Conservation (phyloP, 768 basidiomycete genomes). For the Boletellus ananas region DNA sequence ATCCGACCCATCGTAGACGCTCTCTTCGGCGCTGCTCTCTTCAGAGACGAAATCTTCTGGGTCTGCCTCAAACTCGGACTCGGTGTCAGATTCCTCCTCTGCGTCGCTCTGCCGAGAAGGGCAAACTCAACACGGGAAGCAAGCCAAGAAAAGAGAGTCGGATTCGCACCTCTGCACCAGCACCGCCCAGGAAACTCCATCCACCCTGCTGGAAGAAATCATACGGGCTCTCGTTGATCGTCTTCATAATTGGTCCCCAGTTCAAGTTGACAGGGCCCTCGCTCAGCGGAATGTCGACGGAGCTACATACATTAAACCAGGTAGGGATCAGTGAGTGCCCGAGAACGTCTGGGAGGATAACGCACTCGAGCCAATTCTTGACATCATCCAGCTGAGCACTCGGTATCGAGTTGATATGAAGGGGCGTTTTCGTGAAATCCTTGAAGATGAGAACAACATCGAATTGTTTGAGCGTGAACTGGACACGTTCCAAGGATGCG, state of each 20-base stretch:
- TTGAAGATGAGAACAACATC: constrained; percentile 97
- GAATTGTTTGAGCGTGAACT: constrained; percentile 94
- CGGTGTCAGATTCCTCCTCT: constrained; percentile 61
- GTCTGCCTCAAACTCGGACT: constrained; percentile 63
- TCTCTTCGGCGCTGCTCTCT: constrained; percentile 49
- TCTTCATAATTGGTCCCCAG: constrained; percentile 99
- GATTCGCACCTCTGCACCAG: constrained; percentile 61
- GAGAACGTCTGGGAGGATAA: constrained; percentile 5
- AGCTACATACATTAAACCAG: constrained; percentile 45
- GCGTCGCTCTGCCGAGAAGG: constrained; percentile 46
- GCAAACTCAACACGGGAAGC: constrained; percentile 34
- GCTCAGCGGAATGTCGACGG: constrained; percentile 93
- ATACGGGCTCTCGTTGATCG: constrained; percentile 91
- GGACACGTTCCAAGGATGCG: constrained; percentile 94
- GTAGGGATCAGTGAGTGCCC: constrained; percentile 4
- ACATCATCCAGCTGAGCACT: constrained; percentile 90
- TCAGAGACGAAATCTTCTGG: constrained; percentile 40
- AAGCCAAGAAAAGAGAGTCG: constrained; percentile 1
- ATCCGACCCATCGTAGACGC: constrained; percentile 51
- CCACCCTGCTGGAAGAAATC: constrained; percentile 97
- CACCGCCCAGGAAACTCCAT: constrained; percentile 85
- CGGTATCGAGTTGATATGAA: constrained; percentile 97
- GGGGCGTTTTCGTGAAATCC: constrained; percentile 87
- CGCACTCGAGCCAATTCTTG: constrained; percentile 98
- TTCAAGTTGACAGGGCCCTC: constrained; percentile 97